A percentile compares a stretch with the other conserved stretches of the same genome.
Conservation (phyloP, 768 basidiomycete species). For the Podaxis pistillaris region DNA sequence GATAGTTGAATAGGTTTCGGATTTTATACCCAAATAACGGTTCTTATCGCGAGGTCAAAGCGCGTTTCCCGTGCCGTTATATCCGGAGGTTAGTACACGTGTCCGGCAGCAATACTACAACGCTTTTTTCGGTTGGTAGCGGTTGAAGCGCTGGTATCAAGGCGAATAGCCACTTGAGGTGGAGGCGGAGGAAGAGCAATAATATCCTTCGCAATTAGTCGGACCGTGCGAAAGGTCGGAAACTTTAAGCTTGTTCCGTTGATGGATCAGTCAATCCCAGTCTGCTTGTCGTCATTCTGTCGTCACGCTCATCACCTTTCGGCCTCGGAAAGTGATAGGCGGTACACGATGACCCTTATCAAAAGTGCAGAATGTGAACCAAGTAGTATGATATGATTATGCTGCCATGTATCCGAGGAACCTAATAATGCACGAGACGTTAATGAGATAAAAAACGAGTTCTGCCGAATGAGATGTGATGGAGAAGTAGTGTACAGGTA, state of each 20-base stretch:
- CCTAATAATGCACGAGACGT: not conserved
- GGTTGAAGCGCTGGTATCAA: not conserved
- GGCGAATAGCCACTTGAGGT: not conserved
- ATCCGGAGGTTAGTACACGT: not conserved
- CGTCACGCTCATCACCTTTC: not conserved
- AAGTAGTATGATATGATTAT: not conserved
- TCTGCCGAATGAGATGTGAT: not conserved
- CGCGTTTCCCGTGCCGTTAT: not conserved
- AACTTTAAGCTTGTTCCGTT: not conserved
- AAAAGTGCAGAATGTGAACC: too few species aligned
- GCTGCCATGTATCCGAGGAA: not conserved
- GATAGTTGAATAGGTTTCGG: not conserved
- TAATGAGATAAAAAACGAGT: not conserved
- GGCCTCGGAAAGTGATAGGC: not conserved
- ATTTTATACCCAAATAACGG: not conserved
- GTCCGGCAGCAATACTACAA: not conserved
- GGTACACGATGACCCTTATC: too few species aligned
- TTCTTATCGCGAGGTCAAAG: not conserved
- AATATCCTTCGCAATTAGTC: not conserved
- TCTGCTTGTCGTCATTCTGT: not conserved
- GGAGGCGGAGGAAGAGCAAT: not conserved
- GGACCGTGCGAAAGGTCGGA: not conserved
- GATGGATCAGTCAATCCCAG: not conserved
- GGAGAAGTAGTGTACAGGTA: not conserved
- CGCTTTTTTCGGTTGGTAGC: not conserved